Evolutionary conservation across 2,329 filamentous ascomycete species (phyloP).

Genomic region (Penicillium paneum): DNA sequence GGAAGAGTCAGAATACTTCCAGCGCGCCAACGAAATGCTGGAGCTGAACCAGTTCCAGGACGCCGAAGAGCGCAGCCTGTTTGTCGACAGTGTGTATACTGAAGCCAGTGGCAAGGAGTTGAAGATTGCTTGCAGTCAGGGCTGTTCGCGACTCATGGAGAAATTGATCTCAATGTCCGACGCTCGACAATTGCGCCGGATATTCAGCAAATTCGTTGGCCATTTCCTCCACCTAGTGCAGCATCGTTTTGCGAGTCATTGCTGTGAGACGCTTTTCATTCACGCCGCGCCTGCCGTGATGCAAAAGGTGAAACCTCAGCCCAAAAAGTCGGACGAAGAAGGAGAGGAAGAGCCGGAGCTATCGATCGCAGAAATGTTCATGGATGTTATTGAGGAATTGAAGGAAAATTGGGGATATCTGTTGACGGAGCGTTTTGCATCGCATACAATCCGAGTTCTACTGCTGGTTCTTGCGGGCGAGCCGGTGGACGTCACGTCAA

Average conservation of each 20-base stretch:
- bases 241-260: slow-evolving; percentile 95
- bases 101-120: slow-evolving; percentile 91
- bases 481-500: slow-evolving; percentile 67
- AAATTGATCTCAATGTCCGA: slow-evolving; percentile 79
- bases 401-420: slow-evolving; percentile 78
- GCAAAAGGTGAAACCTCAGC: slow-evolving; percentile 60
- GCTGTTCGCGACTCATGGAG: slow-evolving; percentile 90
- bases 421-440: slow-evolving; percentile 84
- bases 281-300: slow-evolving; percentile 76
- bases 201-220: slow-evolving; percentile 80
- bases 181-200: slow-evolving; percentile 73
- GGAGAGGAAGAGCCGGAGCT: slow-evolving; percentile 48
- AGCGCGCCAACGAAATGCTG: slow-evolving; percentile 81
- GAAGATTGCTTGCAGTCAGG: slow-evolving; percentile 93
- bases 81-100: slow-evolving; percentile 76
- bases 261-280: slow-evolving; percentile 89
- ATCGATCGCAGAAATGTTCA: slow-evolving; percentile 80
- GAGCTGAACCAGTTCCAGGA: slow-evolving; percentile 84
- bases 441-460: slow-evolving; percentile 82
- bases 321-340: slow-evolving; percentile 44
- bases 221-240: slow-evolving; percentile 89
- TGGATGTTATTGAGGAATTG: slow-evolving; percentile 81
- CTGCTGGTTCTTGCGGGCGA: slow-evolving; percentile 81
- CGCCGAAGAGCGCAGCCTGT: slow-evolving; percentile 66
- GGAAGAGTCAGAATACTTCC: slow-evolving; percentile 94